A percentile compares a stretch with the other conserved stretches of the same genome.
Evolutionary conservation across 805 yeast species (phyloP).

Genomic region (Starmerella bacillaris): DNA sequence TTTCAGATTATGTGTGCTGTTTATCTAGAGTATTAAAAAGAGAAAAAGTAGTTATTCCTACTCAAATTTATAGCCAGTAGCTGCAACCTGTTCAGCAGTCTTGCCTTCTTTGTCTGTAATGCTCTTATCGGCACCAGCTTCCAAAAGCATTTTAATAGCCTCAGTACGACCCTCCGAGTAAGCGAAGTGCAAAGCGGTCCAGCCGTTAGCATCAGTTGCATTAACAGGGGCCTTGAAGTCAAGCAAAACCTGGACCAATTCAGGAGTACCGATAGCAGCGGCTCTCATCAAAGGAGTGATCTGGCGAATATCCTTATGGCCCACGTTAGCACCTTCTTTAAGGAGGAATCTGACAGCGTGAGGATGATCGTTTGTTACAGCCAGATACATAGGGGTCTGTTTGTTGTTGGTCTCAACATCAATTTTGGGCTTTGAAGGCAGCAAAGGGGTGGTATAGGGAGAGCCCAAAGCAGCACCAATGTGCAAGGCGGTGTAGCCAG

Average conservation of each 20-base stretch:
- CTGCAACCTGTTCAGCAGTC: slow-evolving; percentile 37
- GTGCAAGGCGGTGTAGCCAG: slow-evolving; percentile 83
- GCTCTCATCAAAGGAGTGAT: slow-evolving; percentile 68
- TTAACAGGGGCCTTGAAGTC: slow-evolving; percentile 46
- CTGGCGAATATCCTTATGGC: slow-evolving; percentile 48
- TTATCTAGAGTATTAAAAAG: too few relatives aligned
- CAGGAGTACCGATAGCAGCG: slow-evolving; percentile 51
- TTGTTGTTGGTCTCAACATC: slow-evolving; percentile 43
- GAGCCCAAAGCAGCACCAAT: slow-evolving; percentile 65
- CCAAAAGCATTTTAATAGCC: slow-evolving; percentile 42
- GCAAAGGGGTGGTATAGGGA: slow-evolving; percentile 32
- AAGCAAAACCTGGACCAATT: slow-evolving; percentile 37
- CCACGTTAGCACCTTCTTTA: slow-evolving; percentile 40
- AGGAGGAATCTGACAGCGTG: slow-evolving; percentile 39
- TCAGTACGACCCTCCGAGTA: slow-evolving; percentile 79
- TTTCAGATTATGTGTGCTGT: too few relatives aligned
- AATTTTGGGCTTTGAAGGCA: slow-evolving; percentile 32
- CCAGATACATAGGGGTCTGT: slow-evolving; percentile 56
- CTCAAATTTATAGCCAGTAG: slow-evolving; percentile 28
- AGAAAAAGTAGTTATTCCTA: too few relatives aligned
- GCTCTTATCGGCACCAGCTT: slow-evolving; percentile 46
- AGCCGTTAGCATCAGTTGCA: slow-evolving; percentile 46
- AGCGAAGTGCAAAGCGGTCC: slow-evolving; percentile 83
- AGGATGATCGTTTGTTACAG: slow-evolving; percentile 49
- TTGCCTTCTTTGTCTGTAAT: slow-evolving; percentile 34